Percentiles rank a stretch among this genome's conserved stretches.
Conservation (phyloP, 2,329 filamentous ascomycete genomes). For the Zelopaecilomyces penicillatus region DNA sequence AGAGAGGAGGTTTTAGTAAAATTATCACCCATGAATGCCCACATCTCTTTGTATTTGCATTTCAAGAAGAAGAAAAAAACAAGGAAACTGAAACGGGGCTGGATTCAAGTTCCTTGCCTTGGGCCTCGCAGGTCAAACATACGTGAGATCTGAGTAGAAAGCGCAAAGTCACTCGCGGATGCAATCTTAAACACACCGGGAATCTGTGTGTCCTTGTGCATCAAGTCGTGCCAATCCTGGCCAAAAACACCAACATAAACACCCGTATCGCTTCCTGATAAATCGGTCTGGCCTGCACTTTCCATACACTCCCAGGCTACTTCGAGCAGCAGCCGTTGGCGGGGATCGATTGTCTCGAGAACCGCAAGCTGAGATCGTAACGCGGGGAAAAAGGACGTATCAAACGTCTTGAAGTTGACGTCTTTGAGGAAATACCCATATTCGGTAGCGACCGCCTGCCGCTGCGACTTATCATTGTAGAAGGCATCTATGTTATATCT, state of each 20-base stretch:
- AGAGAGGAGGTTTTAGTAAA: too few species aligned
- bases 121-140: constrained; percentile 23
- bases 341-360: constrained; percentile 16
- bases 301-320: constrained; percentile 20
- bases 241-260: constrained; percentile 9
- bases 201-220: not conserved
- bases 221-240: constrained; percentile 2
- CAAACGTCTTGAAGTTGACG: constrained; percentile 17
- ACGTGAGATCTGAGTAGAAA: constrained; percentile 23
- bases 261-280: constrained; percentile 5
- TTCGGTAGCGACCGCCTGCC: constrained; percentile 8
- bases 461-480: constrained; percentile 6
- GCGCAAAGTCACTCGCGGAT: constrained; percentile 14
- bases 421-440: constrained; percentile 20
- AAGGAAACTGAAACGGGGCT: not conserved
- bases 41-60: too few species aligned
- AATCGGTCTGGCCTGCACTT: constrained; percentile 6
- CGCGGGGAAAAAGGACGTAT: constrained; percentile 22
- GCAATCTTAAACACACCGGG: constrained; percentile 5
- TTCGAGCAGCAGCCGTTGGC: constrained; percentile 22
- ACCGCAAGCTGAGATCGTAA: too few species aligned
- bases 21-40: too few species aligned
- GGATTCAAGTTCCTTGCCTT: constrained; percentile 9
- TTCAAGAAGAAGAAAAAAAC: not conserved
- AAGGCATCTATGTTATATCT: constrained; percentile 20